Evolutionary conservation across 2,329 filamentous ascomycete genomes (phyloP).

Genomic region (Colletotrichum karsti): DNA sequence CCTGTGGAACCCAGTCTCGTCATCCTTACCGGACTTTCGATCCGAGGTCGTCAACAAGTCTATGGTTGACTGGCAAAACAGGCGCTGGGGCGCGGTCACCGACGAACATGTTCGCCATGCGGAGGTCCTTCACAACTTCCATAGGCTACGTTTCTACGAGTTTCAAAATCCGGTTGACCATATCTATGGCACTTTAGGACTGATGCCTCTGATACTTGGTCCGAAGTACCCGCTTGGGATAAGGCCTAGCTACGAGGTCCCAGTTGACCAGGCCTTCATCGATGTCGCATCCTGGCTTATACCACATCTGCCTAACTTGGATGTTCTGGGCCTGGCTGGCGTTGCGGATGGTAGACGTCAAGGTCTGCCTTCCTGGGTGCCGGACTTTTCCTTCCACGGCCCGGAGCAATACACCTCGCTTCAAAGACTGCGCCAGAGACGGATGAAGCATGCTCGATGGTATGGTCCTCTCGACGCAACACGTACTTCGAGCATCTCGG

Average conservation of each 20-base stretch:
- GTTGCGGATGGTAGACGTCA: background rate
- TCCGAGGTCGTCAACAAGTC: background rate
- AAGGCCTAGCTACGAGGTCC: background rate
- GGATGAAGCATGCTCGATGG: background rate
- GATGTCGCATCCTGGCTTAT: constrained; percentile 1
- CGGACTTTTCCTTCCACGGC: constrained; percentile 5
- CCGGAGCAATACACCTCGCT: background rate
- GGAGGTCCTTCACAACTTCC: constrained; percentile 11
- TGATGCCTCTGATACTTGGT: constrained; percentile 11
- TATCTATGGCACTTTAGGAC: constrained; percentile 4
- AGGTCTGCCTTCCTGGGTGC: constrained; percentile 12
- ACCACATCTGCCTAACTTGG: constrained; percentile 3
- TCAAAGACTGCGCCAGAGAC: background rate
- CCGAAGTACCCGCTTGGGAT: background rate
- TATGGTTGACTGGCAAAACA: background rate
- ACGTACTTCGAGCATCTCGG: background rate
- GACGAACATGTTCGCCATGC: background rate
- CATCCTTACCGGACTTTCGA: background rate
- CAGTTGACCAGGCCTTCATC: constrained; percentile 5
- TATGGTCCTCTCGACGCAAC: background rate
- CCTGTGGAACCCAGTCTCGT: constrained; percentile 1
- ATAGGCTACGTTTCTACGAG: constrained; percentile 1
- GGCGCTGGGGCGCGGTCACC: constrained; percentile 7
- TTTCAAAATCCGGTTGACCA: constrained; percentile 1
- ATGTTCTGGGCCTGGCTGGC: constrained; percentile 6